phyloP scores from a whole-genome alignment of 2,329 filamentous ascomycete genomes.

The Aspergillus glaucus region DNA sequence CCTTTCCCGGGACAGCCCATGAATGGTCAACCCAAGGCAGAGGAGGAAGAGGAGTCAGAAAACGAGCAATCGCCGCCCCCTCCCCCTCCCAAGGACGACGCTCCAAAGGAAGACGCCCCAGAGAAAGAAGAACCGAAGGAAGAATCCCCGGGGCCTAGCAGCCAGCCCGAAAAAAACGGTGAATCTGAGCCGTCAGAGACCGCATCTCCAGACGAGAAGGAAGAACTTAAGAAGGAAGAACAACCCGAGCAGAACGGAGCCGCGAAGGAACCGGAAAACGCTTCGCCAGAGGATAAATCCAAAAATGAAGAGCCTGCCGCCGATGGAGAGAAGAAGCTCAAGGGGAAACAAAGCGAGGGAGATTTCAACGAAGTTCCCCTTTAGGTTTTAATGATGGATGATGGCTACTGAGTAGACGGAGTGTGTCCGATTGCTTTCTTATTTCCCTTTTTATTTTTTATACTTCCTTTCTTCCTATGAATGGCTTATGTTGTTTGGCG shows the following conservation, averaged over 20 bases:
- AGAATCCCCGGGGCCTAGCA: constrained; percentile 12
- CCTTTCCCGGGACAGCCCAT: constrained; percentile 28
- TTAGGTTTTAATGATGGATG: constrained; percentile 5
- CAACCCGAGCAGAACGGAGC: constrained; percentile 5
- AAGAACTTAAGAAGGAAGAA: constrained; percentile 9
- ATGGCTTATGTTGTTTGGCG: not conserved
- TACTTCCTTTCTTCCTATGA: not conserved
- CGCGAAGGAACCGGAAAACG: constrained; percentile 9
- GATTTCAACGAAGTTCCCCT: constrained; percentile 33
- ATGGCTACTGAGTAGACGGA: not conserved
- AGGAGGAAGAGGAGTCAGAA: constrained; percentile 23
- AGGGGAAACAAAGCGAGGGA: constrained; percentile 26
- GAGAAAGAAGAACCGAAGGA: constrained; percentile 5
- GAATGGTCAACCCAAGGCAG: constrained; percentile 22
- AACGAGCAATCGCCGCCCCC: constrained; percentile 17
- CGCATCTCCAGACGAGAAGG: constrained; percentile 2
- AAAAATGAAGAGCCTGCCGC: constrained; percentile 13
- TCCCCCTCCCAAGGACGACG: constrained; percentile 24
- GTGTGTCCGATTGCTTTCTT: not conserved
- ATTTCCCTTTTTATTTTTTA: not conserved
- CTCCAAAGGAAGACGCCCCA: constrained; percentile 9
- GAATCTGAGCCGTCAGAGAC: constrained; percentile 5
- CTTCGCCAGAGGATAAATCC: constrained; percentile 6
- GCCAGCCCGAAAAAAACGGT: constrained; percentile 14
- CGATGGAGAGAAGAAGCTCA: constrained; percentile 17